phyloP scores from a whole-genome alignment of 345 rosid species.

The Theobroma cacao region DNA sequence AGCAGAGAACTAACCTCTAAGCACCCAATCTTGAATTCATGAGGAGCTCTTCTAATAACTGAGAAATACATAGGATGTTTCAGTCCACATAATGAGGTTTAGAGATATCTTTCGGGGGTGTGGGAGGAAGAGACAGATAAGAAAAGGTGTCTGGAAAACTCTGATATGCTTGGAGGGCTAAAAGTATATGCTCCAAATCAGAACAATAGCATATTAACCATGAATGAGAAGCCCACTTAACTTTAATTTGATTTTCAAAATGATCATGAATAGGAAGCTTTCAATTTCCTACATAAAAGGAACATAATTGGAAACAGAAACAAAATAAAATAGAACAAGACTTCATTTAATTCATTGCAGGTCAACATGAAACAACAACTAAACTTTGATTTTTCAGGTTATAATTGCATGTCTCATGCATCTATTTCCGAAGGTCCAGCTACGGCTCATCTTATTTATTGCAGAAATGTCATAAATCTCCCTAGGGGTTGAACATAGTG shows the following conservation, averaged over 20 bases:
- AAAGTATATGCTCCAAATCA: slow-evolving; percentile 1
- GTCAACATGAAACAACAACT: not conserved
- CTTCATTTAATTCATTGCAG: not conserved
- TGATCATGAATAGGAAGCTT: not conserved
- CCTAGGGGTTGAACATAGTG: not conserved
- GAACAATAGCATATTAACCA: not conserved
- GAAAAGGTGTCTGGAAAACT: not conserved
- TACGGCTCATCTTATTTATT: not conserved
- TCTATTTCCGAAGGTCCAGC: not conserved
- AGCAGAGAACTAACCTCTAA: slow-evolving; percentile 69
- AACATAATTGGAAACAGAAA: not conserved
- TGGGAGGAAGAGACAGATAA: not conserved
- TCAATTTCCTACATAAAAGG: not conserved
- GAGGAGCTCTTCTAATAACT: slow-evolving; percentile 98
- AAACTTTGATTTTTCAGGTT: not conserved
- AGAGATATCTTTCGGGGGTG: slow-evolving; percentile 2
- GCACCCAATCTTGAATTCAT: slow-evolving; percentile 99
- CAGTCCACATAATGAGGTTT: slow-evolving; percentile 11
- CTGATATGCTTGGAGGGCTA: not conserved
- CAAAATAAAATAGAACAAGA: not conserved
- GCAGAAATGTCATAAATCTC: not conserved
- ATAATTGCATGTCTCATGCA: not conserved
- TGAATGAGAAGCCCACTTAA: not conserved
- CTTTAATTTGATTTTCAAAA: not conserved
- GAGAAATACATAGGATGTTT: slow-evolving; percentile 22